Conservation (phyloP, 2,329 filamentous ascomycete genomes). For the Graphilbum sp. region DNA sequence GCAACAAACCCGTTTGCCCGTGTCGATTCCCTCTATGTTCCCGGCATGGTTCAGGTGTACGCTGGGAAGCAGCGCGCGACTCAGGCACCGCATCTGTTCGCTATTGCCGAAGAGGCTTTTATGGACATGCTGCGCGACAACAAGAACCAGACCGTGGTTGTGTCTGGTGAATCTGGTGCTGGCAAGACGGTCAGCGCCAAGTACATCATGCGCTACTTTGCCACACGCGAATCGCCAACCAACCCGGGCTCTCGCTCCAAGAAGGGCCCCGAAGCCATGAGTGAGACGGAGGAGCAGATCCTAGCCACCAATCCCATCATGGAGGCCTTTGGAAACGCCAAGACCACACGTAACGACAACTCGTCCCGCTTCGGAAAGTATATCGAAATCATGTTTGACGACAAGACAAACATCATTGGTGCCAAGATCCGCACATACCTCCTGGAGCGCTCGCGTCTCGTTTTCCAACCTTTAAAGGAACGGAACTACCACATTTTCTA, state of each 20-base stretch:
- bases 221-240: constrained; percentile 86
- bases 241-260: constrained; percentile 64
- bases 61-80: constrained; percentile 92
- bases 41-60: constrained; percentile 99
- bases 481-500: constrained; percentile 99
- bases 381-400: constrained; percentile 99
- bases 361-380: constrained; percentile 99
- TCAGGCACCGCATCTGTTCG: constrained; percentile 94
- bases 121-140: constrained; percentile 96
- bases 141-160: constrained; percentile 95
- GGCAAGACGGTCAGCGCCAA: constrained; percentile 99
- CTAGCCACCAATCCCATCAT: constrained; percentile 97
- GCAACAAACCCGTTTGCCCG: constrained; percentile 95
- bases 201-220: constrained; percentile 99
- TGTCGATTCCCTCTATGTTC: constrained; percentile 95
- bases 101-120: constrained; percentile 97
- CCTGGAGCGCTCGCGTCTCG: constrained; percentile 83
- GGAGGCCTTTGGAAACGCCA: constrained; percentile 99
- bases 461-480: constrained; percentile 95
- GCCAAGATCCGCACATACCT: constrained; percentile 95
- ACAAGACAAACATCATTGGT: constrained; percentile 87
- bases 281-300: constrained; percentile 96
- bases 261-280: constrained; percentile 67
- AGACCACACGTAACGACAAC: constrained; percentile 99
- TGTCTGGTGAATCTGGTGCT: constrained; percentile 97